A percentile compares a stretch with the other conserved stretches of the same genome.
Evolutionary conservation across 2,329 filamentous ascomycete genomes (phyloP).

Genomic region (Diaporthe humulicola): DNA sequence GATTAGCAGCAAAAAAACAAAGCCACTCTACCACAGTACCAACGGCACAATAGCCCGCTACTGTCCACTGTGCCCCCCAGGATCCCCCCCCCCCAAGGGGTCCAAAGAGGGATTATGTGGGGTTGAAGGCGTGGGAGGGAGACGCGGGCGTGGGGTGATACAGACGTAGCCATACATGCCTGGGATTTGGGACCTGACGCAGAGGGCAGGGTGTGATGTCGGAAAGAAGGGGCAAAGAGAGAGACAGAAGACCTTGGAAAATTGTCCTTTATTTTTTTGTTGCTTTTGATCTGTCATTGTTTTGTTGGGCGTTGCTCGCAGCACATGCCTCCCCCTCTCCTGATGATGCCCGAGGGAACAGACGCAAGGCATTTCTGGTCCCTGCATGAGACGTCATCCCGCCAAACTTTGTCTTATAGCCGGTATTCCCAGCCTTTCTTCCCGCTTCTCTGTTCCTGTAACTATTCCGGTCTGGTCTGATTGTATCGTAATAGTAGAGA

Average conservation of each 20-base stretch:
- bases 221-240: no score
- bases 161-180: slow-evolving; percentile 9
- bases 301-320: background rate
- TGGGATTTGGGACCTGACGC: background rate
- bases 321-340: background rate
- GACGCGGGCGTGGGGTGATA: slow-evolving; percentile 25
- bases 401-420: background rate
- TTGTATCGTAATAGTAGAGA: background rate
- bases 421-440: slow-evolving; percentile 1
- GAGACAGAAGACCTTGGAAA: background rate
- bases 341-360: background rate
- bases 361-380: background rate
- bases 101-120: slow-evolving; percentile 10
- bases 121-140: background rate
- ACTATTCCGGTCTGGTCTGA: background rate
- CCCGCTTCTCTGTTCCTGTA: background rate
- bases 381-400: slow-evolving; percentile 24
- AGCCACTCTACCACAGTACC: background rate
- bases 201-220: background rate
- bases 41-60: background rate
- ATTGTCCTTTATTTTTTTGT: background rate
- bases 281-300: background rate
- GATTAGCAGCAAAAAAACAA: background rate
- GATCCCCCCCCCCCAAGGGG: slow-evolving; percentile 16
- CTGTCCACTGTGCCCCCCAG: background rate